These are phyloP conservation scores for Trifolium pratense DNA, from an alignment of 306 rosid genomes.

Conservation along the genomic window DNA sequence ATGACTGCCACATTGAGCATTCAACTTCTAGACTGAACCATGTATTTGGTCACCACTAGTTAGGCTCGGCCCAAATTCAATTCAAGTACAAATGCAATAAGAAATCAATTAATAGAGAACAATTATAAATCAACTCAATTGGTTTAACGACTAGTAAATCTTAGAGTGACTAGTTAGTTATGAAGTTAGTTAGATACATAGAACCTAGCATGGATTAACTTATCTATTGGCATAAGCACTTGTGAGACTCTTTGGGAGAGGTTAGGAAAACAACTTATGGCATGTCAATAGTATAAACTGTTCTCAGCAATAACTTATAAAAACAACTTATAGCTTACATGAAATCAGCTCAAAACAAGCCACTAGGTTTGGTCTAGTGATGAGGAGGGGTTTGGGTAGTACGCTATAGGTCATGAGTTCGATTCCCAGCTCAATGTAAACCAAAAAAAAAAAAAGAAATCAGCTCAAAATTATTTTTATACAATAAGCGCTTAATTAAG, in stretches of 20 bases:
- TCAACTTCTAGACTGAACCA: not conserved
- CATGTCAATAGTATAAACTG: not conserved
- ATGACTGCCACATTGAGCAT: not conserved
- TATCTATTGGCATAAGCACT: not conserved
- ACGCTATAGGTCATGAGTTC: too few species aligned
- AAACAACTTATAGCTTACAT: not conserved
- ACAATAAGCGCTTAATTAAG: not conserved
- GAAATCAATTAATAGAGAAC: conserved; percentile 13
- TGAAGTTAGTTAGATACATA: not conserved
- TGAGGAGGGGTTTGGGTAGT: too few species aligned
- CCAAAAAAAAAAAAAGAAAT: too few species aligned
- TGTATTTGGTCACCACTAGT: conserved; percentile 11
- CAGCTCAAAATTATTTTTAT: too few species aligned
- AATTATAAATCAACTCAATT: not conserved
- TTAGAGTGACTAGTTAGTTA: not conserved
- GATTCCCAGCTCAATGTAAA: too few species aligned
- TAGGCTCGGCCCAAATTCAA: conserved; percentile 18
- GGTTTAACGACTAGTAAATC: not conserved
- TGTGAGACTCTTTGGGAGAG: not conserved
- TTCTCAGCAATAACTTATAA: not conserved
- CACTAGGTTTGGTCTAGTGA: too few species aligned
- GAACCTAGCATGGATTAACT: not conserved
- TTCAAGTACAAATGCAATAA: conserved; percentile 20
- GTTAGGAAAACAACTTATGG: not conserved
- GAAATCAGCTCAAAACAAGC: not conserved